Evolutionary conservation across 1,139 yeast genomes (phyloP), one percentile per base, ranked within the genome.

Genomic region (Saccharomyces hybrid): DNA sequence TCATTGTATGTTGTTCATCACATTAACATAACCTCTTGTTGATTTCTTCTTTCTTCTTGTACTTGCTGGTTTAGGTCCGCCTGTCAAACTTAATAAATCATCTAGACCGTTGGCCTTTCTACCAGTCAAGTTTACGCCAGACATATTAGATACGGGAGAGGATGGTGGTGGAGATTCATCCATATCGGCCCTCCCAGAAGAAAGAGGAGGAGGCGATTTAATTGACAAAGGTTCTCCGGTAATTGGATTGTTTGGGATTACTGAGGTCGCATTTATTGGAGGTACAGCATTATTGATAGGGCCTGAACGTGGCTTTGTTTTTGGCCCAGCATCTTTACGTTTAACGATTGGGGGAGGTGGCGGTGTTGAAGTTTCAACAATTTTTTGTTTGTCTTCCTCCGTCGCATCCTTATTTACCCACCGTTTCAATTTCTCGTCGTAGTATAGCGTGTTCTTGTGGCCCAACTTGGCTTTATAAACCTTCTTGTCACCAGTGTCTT

Each of bases 381-480:
- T 72, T 56, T 73, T 75, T 57, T 82, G 77, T 61, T 85, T 88
- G 51, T 89, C 96, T 58, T 83, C 83, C 48, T 87, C 80, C 0
- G 88, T 82, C 16, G 79, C 80, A 57, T 83, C 82, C 57, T 81
- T 82, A 66, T 88, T 85, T 53, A 93, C 82, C 97, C 97, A 93
- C 65, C 96, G 79, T 67, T 86, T 85, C 65, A 88, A 79, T 58
- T 86, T 82, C 63, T 88, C 95, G 72, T 91, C 97, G 68, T 83
- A 95, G 62, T 81, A 81, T 64, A 93, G 86, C 44, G 80, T 76
- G 31, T 62, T 86, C 60, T 83, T 80, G 55, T 87, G 90, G 8
- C 98, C 99, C 58, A 93, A 74, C 64, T 93, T 90, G 34, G 97
- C 98, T 62, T 82, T 80, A 57, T 83, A 78, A 1, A 95, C 88